Conservation (phyloP, 768 basidiomycete species). For the Lyophyllum decastes region DNA sequence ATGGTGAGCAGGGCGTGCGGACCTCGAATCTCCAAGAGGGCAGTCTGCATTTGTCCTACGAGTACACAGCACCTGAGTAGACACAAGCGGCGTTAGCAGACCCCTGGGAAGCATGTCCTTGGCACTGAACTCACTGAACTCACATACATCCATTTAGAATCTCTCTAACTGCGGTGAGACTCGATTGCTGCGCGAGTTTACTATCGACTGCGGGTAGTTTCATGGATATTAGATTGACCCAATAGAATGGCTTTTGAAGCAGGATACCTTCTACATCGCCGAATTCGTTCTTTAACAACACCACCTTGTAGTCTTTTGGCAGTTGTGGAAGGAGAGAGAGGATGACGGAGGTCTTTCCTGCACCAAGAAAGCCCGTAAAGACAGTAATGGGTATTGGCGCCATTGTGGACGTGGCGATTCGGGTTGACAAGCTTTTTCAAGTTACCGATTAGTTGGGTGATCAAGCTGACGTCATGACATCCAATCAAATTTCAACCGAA, state of each 20-base stretch:
- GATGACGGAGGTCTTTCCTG: constrained; percentile 81
- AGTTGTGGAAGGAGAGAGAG: constrained; percentile 81
- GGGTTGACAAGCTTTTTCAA: no score
- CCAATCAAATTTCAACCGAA: background rate
- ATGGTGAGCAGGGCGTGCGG: constrained; percentile 10
- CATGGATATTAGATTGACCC: no score
- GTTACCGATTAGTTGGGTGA: background rate
- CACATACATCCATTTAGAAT: constrained; percentile 97
- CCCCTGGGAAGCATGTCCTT: background rate
- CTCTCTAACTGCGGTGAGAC: constrained; percentile 85
- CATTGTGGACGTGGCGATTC: background rate
- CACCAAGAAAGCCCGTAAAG: constrained; percentile 92
- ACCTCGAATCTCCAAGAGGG: constrained; percentile 87
- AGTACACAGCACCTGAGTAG: constrained; percentile 82
- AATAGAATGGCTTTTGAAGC: no score
- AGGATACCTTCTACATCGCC: constrained; percentile 83
- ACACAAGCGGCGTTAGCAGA: background rate
- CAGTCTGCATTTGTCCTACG: constrained; percentile 93
- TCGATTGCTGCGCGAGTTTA: constrained; percentile 83
- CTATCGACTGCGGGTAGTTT: constrained; percentile 68
- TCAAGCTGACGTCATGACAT: background rate
- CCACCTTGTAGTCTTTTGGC: constrained; percentile 84
- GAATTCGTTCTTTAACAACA: constrained; percentile 94
- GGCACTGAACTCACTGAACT: constrained; percentile 24
- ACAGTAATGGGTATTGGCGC: constrained; percentile 82